Percentiles rank a stretch among this genome's conserved stretches.
Conservation (phyloP, 495 filamentous ascomycete species). For the Apodospora peruviana region DNA sequence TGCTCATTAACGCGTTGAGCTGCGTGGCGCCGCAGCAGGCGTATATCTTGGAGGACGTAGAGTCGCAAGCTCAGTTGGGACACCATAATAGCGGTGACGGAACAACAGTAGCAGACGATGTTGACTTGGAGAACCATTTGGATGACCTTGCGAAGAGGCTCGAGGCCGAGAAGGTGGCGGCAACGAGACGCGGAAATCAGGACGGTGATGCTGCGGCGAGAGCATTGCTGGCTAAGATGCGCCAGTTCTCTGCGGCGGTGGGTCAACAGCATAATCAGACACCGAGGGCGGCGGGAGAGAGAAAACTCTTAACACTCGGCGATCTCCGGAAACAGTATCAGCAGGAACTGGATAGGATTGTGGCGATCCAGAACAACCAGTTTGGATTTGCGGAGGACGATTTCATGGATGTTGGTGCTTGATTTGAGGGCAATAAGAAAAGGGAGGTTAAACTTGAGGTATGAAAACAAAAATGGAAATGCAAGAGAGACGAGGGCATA, state of each 20-base stretch:
- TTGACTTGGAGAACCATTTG: constrained; percentile 17
- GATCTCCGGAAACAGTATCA: constrained; percentile 84
- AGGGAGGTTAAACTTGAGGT: not conserved
- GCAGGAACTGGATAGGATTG: constrained; percentile 73
- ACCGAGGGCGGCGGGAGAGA: constrained; percentile 21
- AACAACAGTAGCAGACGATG: constrained; percentile 27
- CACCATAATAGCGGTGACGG: constrained; percentile 21
- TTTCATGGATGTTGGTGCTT: constrained; percentile 36
- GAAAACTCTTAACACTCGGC: constrained; percentile 70
- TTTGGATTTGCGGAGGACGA: constrained; percentile 44
- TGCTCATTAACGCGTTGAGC: constrained; percentile 80
- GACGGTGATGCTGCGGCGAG: constrained; percentile 17
- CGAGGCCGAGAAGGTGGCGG: constrained; percentile 5
- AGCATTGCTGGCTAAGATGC: constrained; percentile 18
- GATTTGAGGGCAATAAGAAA: constrained; percentile 1
- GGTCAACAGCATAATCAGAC: not conserved
- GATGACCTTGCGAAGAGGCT: constrained; percentile 17
- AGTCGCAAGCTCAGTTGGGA: constrained; percentile 7
- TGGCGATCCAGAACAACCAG: constrained; percentile 53
- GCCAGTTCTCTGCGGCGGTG: constrained; percentile 7
- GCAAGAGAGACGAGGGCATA: not conserved
- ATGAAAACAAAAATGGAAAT: not conserved
- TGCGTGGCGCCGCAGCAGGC: constrained; percentile 79
- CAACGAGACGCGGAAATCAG: constrained; percentile 13
- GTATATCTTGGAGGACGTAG: constrained; percentile 53